Base-by-base conservation (phyloP, 192 early-diverging fungal species). In the Funneliformis mosseae region DNA sequence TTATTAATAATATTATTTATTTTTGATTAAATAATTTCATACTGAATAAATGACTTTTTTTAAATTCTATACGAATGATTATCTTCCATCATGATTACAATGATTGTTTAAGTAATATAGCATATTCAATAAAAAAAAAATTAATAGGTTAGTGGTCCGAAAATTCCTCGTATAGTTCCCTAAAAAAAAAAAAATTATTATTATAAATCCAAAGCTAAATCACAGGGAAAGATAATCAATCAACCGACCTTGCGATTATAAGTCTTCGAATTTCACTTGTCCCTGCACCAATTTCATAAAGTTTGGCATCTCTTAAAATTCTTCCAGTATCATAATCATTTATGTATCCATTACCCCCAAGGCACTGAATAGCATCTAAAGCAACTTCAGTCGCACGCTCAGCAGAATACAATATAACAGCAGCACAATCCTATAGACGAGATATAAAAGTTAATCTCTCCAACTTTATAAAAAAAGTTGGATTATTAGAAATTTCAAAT, bases 261-360 rank as follows among this genome's bases (percentile, higher is more conserved):
- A 96, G 95, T 8, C 95, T 88, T 67, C 95, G 90, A 84, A 96
- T 96, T 88, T 98, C 97, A 81, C 92, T 95, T 28, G 97, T 98
- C 41, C 97, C 97, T 21, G 97, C 97, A 66, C 97, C 97, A 86
- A 98, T 98, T 86, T 98, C 97, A 82, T 98, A 98, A 23, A 98
- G 88, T 88, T 97, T 97, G 21, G 94, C 96, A 82, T 98, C 97
- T 43, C 97, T 90, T 64, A 98, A 83, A 74, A 98, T 88, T 23
- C 97, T 91, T 38, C 96, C 95, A 5, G 94, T 92, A 66, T 92
- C 92, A 86, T 89, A 97, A 45, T 98, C 97, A 82, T 97, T 97
- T 71, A 95, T 96, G 81, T 96, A 98, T 4, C 97, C 97, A 86
- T 96, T 97, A 9, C 96, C 96, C n/a, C 95, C 95, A 60, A 98